phyloP scores from a whole-genome alignment of 179 eudicot species.

The Corrigiola litoralis region DNA sequence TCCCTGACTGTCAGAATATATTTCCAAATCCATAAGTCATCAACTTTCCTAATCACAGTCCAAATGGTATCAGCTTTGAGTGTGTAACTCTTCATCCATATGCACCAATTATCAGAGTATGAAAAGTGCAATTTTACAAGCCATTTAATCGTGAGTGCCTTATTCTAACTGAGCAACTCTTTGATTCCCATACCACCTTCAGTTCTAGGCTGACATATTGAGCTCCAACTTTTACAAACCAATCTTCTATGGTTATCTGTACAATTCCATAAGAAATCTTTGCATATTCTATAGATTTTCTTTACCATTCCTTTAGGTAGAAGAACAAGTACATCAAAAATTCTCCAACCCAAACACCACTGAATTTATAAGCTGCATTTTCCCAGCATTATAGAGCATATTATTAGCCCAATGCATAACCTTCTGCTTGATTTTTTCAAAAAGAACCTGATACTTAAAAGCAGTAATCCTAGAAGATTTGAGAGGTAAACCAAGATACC shows the following conservation, averaged over 20 bases:
- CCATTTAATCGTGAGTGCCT: too few relatives aligned
- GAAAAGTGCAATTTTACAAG: too few relatives aligned
- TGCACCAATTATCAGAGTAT: too few relatives aligned
- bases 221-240: neutral
- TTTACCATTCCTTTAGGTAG: neutral
- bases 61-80: too few relatives aligned
- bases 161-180: too few relatives aligned
- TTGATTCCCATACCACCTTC: too few relatives aligned
- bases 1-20: too few relatives aligned
- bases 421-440: neutral
- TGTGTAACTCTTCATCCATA: too few relatives aligned
- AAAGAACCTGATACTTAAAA: neutral
- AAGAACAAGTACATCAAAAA: neutral
- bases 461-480: neutral
- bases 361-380: neutral
- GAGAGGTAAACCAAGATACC: neutral
- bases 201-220: neutral
- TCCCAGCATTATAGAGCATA: neutral
- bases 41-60: too few relatives aligned
- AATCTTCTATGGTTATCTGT: neutral
- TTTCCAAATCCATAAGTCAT: too few relatives aligned
- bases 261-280: neutral
- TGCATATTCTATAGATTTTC: neutral
- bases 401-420: neutral
- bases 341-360: neutral